A percentile compares a stretch with the other conserved stretches of the same genome.
phyloP scores from a whole-genome alignment of 345 rosid species.

The Moricandia arvensis region DNA sequence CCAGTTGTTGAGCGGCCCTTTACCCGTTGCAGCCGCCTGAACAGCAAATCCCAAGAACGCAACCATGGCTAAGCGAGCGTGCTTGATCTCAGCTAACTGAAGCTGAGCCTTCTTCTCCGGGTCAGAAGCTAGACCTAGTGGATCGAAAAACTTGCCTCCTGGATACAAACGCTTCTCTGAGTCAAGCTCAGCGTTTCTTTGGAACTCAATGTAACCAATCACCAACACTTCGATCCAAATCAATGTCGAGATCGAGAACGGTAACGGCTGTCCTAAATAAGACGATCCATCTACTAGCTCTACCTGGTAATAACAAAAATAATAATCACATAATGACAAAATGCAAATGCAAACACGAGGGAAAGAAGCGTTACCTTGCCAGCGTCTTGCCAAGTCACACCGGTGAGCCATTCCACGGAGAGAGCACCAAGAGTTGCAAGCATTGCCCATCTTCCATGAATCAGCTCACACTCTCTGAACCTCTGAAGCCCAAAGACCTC shows the following conservation, averaged over 20 bases:
- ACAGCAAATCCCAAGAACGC: slow-evolving; percentile 88
- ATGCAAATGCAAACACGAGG: slow-evolving; percentile 10
- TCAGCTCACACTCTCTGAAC: slow-evolving; percentile 88
- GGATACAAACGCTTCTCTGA: slow-evolving; percentile 93
- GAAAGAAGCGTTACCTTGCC: slow-evolving; percentile 46
- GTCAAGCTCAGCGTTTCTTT: slow-evolving; percentile 87
- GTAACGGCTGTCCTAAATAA: slow-evolving; percentile 90
- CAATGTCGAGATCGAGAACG: slow-evolving; percentile 77
- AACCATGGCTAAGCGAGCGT: slow-evolving; percentile 96
- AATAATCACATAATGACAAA: background rate
- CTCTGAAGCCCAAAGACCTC: slow-evolving; percentile 85
- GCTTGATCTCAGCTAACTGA: slow-evolving; percentile 97
- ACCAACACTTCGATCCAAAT: slow-evolving; percentile 85
- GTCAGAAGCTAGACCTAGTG: slow-evolving; percentile 80
- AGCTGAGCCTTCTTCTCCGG: slow-evolving; percentile 88
- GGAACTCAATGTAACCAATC: slow-evolving; percentile 92
- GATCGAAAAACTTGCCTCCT: slow-evolving; percentile 83
- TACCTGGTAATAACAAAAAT: slow-evolving; percentile 45
- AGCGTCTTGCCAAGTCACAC: slow-evolving; percentile 74
- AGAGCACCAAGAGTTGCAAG: slow-evolving; percentile 73
- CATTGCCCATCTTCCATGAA: slow-evolving; percentile 92
- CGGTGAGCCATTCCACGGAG: slow-evolving; percentile 66
- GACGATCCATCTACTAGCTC: slow-evolving; percentile 91
- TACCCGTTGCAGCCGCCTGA: slow-evolving; percentile 88
- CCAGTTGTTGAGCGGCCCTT: slow-evolving; percentile 96